Percentiles rank a stretch among this genome's conserved stretches.
These are phyloP conservation scores for Chenopodium formosanum DNA, from an alignment of 148 eudicot genomes.

Conservation along the genomic window DNA sequence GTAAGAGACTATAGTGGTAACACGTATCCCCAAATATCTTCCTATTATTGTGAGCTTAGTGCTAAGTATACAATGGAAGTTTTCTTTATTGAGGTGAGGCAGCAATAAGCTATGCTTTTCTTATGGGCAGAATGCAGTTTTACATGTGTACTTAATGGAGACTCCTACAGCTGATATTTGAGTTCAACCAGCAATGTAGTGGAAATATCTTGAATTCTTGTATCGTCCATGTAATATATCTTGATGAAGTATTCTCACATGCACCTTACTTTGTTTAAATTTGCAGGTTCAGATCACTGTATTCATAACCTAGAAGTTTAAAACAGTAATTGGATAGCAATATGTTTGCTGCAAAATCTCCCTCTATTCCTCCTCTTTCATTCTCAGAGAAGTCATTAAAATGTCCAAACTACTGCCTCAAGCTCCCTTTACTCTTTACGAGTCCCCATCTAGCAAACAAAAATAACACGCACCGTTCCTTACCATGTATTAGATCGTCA, in stretches of 20 bases:
- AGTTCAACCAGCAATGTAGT: not conserved
- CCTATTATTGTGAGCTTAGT: not conserved
- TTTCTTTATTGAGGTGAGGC: not conserved
- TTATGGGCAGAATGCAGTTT: not conserved
- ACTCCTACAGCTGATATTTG: not conserved
- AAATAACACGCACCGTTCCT: not conserved
- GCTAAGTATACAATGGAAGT: not conserved
- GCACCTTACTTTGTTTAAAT: not conserved
- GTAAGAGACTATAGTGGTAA: not conserved
- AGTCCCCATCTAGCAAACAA: constrained; percentile 10
- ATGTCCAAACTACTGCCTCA: constrained; percentile 11
- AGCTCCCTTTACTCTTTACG: not conserved
- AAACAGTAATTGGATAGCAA: not conserved
- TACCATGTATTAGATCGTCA: not conserved
- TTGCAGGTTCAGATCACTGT: constrained; percentile 5
- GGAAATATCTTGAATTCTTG: not conserved
- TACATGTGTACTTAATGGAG: not conserved
- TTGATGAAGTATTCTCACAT: not conserved
- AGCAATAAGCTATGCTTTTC: not conserved
- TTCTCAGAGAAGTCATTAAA: constrained; percentile 12
- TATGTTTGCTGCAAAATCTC: constrained; percentile 20
- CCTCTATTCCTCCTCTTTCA: constrained; percentile 5
- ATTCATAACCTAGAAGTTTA: not conserved
- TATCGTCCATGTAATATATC: not conserved
- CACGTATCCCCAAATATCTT: not conserved